Evolutionary conservation across 371 early-diverging fungal genomes (phyloP), one percentile per base, ranked within the genome.

Genomic region (Haplosporangium sp.): DNA sequence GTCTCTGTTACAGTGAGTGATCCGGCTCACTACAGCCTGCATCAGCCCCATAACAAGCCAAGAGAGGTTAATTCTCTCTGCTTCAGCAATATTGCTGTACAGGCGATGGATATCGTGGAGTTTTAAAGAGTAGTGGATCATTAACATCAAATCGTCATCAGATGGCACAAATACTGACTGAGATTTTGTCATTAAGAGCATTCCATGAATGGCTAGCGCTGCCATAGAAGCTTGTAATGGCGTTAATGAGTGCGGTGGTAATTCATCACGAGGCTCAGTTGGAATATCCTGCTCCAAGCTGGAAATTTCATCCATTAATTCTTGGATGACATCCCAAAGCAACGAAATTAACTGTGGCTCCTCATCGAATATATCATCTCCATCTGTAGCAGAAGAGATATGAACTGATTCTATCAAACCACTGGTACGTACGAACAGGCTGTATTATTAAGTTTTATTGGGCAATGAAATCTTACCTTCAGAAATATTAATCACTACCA

Each of bases 271-370:
- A 13, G n/a, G n/a, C 38, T 17, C n/a, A n/a, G 10, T 17, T 39
- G 38, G 55, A 2, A 55, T 34, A 34, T 55, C 55, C 7, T 34
- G 9, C 11, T 55, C 55, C 8, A 9, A 9, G n/a, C 8, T 19
- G n/a, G 37, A 15, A 5, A 59, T 5, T 2, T n/a, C 10, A 15
- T 61, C 61, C 45, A 61, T 45, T 34, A 44, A 20, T n/a, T 61
- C 61, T 42, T 61, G 44, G 27, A 61, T 19, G 11, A 61, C 1
- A 15, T 9, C 10, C 61, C 61, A 61, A 10, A 61, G 45, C 34
- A 42, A 61, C 11, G 47, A 15, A 27, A 20, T 44, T 13, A 45
- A 13, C 45, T 61, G 61, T 34, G 45, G 42, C 10, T 61, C 61
- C 1, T n/a, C 40, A 44, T 61, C 11, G 11, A 61, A 61, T 17